phyloP scores from a whole-genome alignment of 2,329 filamentous ascomycete genomes.

The Microcyclosporella mali region DNA sequence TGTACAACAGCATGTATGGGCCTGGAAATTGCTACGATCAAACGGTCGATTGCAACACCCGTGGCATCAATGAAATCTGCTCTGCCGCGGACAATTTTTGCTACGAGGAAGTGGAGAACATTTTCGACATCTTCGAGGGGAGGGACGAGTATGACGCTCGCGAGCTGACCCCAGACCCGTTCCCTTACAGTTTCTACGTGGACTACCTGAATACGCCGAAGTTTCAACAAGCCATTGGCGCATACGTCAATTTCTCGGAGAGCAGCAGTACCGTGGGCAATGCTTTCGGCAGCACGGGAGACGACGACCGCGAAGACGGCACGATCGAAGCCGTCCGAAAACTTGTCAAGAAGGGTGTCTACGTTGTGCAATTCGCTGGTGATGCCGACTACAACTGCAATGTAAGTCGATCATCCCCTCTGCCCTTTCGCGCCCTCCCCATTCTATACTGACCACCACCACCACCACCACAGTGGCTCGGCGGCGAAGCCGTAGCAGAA shows the following conservation, averaged over 20 bases:
- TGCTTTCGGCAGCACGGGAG: slow-evolving; percentile 45
- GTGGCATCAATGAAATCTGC: slow-evolving; percentile 48
- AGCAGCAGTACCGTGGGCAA: slow-evolving; percentile 38
- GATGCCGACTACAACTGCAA: slow-evolving; percentile 48
- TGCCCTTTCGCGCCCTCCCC: neutral
- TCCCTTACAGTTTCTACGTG: slow-evolving; percentile 47
- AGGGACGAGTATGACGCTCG: slow-evolving; percentile 58
- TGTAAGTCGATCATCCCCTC: slow-evolving; percentile 12
- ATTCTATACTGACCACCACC: neutral
- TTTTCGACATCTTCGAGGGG: slow-evolving; percentile 47
- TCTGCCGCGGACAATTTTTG: slow-evolving; percentile 52
- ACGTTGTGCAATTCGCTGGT: slow-evolving; percentile 41
- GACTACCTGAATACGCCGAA: slow-evolving; percentile 53
- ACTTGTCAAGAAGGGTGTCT: slow-evolving; percentile 37
- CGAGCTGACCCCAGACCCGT: slow-evolving; percentile 50
- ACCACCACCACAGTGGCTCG: slow-evolving; percentile 24
- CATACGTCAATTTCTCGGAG: slow-evolving; percentile 52
- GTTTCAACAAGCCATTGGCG: slow-evolving; percentile 54
- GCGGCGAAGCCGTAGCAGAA: slow-evolving; percentile 37
- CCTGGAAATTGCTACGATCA: slow-evolving; percentile 55
- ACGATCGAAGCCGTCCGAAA: slow-evolving; percentile 38
- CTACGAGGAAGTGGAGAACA: slow-evolving; percentile 45
- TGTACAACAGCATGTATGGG: slow-evolving; percentile 57
- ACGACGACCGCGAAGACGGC: slow-evolving; percentile 42
- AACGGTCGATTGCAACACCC: slow-evolving; percentile 50